Conservation (phyloP, 495 filamentous ascomycete genomes). For the Bombardia bombarda region DNA sequence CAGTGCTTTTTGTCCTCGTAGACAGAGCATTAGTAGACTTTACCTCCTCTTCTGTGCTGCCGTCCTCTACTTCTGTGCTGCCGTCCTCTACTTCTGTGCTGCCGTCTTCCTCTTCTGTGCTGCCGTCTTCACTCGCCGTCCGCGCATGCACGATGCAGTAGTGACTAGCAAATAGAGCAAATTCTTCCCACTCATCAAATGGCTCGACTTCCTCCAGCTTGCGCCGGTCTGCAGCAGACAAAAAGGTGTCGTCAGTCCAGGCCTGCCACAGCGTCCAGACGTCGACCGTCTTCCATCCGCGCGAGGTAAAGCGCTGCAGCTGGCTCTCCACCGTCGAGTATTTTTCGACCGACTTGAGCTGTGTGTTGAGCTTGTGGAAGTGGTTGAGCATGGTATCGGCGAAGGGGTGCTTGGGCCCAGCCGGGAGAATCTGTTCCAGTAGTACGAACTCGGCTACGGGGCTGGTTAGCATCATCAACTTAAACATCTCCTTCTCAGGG, state of each 20-base stretch:
- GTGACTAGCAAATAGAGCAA: slow-evolving; percentile 76
- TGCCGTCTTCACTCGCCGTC: neutral
- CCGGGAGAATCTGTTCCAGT: slow-evolving; percentile 81
- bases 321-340: slow-evolving; percentile 63
- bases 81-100: no score
- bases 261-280: slow-evolving; percentile 67
- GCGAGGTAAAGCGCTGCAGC: slow-evolving; percentile 51
- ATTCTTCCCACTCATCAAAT: slow-evolving; percentile 97
- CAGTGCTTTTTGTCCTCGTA: no score
- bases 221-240: slow-evolving; percentile 45
- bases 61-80: no score
- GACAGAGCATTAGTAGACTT: no score
- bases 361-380: slow-evolving; percentile 73
- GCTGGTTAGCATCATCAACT: neutral
- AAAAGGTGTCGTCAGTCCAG: slow-evolving; percentile 60
- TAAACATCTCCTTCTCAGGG: neutral
- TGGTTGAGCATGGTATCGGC: slow-evolving; percentile 80
- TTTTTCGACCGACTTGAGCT: slow-evolving; percentile 59
- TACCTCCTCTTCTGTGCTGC: no score
- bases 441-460: slow-evolving; percentile 61
- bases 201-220: slow-evolving; percentile 62
- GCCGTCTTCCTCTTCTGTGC: no score
- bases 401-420: slow-evolving; percentile 72
- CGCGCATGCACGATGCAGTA: slow-evolving; percentile 73
- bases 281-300: slow-evolving; percentile 54